Evolutionary conservation across 169 alveolate genomes (phyloP).

Genomic region (Theileria equi): DNA sequence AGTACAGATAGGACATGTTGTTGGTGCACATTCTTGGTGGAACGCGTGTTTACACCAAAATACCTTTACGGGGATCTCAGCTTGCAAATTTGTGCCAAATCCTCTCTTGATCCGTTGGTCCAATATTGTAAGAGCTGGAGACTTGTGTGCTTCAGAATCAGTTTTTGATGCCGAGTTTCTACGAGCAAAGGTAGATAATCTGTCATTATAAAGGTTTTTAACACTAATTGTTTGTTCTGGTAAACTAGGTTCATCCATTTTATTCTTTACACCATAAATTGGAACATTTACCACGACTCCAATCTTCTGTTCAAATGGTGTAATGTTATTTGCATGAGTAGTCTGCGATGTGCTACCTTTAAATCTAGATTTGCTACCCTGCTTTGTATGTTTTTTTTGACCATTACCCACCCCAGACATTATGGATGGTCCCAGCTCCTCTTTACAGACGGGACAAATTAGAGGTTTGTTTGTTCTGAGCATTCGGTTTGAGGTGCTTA

Average conservation of each 20-base stretch:
- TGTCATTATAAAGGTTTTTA: slow-evolving; percentile 29
- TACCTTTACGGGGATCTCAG: slow-evolving; percentile 15
- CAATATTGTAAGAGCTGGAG: not conserved
- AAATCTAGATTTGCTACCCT: not conserved
- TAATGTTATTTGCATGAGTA: no score
- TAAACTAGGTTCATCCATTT: not conserved
- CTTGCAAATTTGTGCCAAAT: not conserved
- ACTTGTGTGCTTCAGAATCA: not conserved
- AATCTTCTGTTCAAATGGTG: slow-evolving; percentile 39
- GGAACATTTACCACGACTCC: slow-evolving; percentile 30
- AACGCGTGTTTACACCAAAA: slow-evolving; percentile 60
- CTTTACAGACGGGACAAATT: slow-evolving; percentile 22
- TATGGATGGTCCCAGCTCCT: not conserved
- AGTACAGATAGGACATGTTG: slow-evolving; percentile 31
- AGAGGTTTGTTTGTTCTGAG: slow-evolving; percentile 3
- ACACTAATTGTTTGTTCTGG: not conserved
- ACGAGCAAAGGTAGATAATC: slow-evolving; percentile 22
- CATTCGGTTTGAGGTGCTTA: not conserved
- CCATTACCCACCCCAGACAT: not conserved
- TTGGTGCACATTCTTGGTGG: slow-evolving; percentile 41
- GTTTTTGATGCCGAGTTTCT: slow-evolving; percentile 1
- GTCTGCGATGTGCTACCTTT: not conserved
- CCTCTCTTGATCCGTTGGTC: not conserved
- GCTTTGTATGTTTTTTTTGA: not conserved
- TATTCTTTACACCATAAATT: not conserved